A percentile compares a stretch with the other conserved stretches of the same genome.
These are phyloP conservation scores for Tolypocladium tundrense DNA, from an alignment of 2,329 filamentous ascomycete species.

Conservation along the genomic window DNA sequence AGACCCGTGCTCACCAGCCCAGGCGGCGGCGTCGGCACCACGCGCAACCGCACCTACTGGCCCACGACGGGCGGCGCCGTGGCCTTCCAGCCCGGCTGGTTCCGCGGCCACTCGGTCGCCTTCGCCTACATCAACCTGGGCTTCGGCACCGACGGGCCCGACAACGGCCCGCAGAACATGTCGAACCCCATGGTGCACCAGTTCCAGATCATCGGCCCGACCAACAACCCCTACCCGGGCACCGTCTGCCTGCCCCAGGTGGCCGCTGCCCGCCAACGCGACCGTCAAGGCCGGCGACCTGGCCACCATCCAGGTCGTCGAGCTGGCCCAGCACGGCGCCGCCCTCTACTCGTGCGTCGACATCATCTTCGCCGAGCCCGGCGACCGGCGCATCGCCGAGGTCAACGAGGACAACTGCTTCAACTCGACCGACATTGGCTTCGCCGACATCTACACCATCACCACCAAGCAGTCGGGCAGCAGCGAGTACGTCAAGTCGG, in stretches of 20 bases:
- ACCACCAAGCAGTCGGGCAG: conserved; percentile 33
- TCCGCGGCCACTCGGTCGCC: conserved; percentile 74
- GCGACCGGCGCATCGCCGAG: conserved; percentile 53
- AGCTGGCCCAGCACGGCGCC: conserved; percentile 74
- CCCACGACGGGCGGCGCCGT: conserved; percentile 79
- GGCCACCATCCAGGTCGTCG: conserved; percentile 82
- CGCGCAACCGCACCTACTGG: conserved; percentile 85
- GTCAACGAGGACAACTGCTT: conserved; percentile 81
- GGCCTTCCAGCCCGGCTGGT: conserved; percentile 90
- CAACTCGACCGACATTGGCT: conserved; percentile 70
- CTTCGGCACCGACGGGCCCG: conserved; percentile 58
- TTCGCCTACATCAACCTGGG: conserved; percentile 89
- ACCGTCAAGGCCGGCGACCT: conserved; percentile 71
- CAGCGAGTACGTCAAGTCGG: conserved; percentile 19
- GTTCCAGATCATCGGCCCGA: conserved; percentile 75
- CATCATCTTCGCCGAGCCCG: conserved; percentile 77
- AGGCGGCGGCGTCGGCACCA: conserved; percentile 77
- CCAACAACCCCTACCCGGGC: conserved; percentile 76
- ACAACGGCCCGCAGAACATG: conserved; percentile 69
- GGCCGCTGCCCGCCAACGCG: conserved; percentile 61
- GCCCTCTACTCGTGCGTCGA: conserved; percentile 88
- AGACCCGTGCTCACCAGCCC: background rate
- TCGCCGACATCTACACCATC: conserved; percentile 67
- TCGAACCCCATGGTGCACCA: conserved; percentile 70
- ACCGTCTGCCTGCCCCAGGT: conserved; percentile 86